Base-by-base conservation (phyloP, 2,329 filamentous ascomycete genomes). In the Colletotrichum ledebouriae region DNA sequence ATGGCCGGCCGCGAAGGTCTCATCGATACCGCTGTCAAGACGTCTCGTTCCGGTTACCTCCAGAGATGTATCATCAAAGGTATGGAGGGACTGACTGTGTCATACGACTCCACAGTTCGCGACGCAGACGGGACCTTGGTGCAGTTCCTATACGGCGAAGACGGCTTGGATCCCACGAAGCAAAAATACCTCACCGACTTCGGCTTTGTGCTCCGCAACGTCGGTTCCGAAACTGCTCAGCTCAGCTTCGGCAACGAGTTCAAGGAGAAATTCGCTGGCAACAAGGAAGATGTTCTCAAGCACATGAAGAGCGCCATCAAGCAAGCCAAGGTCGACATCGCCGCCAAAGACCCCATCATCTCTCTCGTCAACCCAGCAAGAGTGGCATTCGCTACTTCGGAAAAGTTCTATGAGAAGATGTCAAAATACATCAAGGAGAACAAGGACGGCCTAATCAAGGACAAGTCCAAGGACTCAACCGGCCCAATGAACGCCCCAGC, bases 1-100 rank as follows among this genome's bases (percentile, higher is more conserved):
- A 99, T 99, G 97, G 96, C 95, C 76, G 97, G 97, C 74, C 90
- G 96, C 82, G 97, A 99, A 86, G 96, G 96, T 85, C 84, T 99
- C 72, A 99, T 99, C 77, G 96, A 99, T 86, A 99, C 96, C 20
- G 96, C 96, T 71, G 96, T 99, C 79, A 99, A 99, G 83, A 99
- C 96, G 1, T 97, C 95, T 10, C 91, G 96, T 76, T 98, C 96
- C 33, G 97, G 96, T 69, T 99, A 99, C 77, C 85, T 99, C 59
- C 96, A 99, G 78, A 88, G 97, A 77, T 99, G 96, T 86, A 86
- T 99, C 71, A 97, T 99, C 83, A 99, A 99, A 83, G 96, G 96
- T 70, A 97, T 99, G 92, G 96, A 99, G 80, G 96, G 96, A 4
- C 85, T 98, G 49, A 92, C 90, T 74, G 94, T 97, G 2, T 90